Evolutionary conservation across 345 rosid species (phyloP), one percentile per base, ranked within the genome.

Genomic region (Pistacia atlantica): DNA sequence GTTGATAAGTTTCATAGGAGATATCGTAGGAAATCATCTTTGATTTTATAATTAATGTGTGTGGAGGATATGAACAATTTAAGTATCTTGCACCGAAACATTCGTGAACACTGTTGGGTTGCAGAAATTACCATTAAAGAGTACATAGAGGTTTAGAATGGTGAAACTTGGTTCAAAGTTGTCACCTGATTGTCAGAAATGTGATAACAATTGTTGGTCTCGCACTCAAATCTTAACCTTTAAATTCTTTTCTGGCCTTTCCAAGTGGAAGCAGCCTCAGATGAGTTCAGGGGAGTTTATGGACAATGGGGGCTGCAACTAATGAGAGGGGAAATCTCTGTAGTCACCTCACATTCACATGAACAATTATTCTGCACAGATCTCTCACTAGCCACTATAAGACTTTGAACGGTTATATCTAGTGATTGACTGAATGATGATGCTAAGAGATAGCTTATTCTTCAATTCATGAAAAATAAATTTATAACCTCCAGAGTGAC

Each of bases 101-200:
- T 22, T 25, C n/a, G 25, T 28, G 16, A 67, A 5, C 37, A 4
- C 71, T 49, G n/a, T 51, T 18, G 57, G 20, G 25, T 51, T 67
- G 66, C 42, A 13, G 35, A 16, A 48, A 11, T 65, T n/a, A 65
- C 48, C 48, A 7, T 35, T 16, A 5, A 14, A 64, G 67, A 35
- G 67, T 5, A 16, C 14, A 22, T 65, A 18, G 25, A 65, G 11
- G 14, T 46, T 67, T 56, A 49, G 49, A 49, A 67, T 48, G 71
- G 54, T 11, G 72, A 16, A 33, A 7, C 52, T 51, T 17, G 13
- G 12, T 11, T 67, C n/a, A 16, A 14, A 13, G 13, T 2, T 65
- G 68, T 65, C 8, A 65, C 22, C 38, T 42, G 68, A 18, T 65
- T 62, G 66, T 62, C 13, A 33, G 45, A 61, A 25, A 62, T 62